Conservation (phyloP, 495 filamentous ascomycete species). For the Hyaloscypha finlandica region DNA sequence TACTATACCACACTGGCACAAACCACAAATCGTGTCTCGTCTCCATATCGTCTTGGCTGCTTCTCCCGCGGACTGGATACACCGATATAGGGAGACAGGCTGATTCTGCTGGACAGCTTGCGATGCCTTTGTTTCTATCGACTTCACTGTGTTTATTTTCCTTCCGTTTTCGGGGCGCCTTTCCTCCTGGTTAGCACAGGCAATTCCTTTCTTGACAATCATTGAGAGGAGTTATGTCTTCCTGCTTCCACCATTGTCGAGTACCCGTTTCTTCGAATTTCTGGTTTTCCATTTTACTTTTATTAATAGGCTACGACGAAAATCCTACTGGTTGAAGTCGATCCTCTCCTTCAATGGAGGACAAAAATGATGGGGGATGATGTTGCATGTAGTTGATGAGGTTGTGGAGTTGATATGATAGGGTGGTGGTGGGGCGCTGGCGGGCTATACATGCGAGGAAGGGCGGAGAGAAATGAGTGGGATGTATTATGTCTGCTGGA, state of each 20-base stretch:
- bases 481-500: background rate
- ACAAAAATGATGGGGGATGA: background rate
- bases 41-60: slow-evolving; percentile 15
- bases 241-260: background rate
- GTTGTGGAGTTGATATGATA: background rate
- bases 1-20: slow-evolving; percentile 33
- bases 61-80: slow-evolving; percentile 4
- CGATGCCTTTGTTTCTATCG: slow-evolving; percentile 21
- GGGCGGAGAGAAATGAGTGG: background rate
- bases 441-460: background rate
- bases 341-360: background rate
- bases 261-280: slow-evolving; percentile 1
- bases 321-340: slow-evolving; percentile 1
- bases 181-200: background rate
- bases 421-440: background rate
- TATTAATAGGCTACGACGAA: slow-evolving; percentile 17
- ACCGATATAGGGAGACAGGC: slow-evolving; percentile 9
- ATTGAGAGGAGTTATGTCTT: background rate
- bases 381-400: slow-evolving; percentile 4
- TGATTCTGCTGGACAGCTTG: slow-evolving; percentile 17
- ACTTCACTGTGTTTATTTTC: slow-evolving; percentile 33
- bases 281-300: slow-evolving; percentile 11
- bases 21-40: slow-evolving; percentile 12
- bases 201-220: slow-evolving; percentile 8
- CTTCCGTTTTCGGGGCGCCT: slow-evolving; percentile 8